Base-by-base conservation (phyloP, 352 stramenopile genomes). In the Pythium pectinolyticum region DNA sequence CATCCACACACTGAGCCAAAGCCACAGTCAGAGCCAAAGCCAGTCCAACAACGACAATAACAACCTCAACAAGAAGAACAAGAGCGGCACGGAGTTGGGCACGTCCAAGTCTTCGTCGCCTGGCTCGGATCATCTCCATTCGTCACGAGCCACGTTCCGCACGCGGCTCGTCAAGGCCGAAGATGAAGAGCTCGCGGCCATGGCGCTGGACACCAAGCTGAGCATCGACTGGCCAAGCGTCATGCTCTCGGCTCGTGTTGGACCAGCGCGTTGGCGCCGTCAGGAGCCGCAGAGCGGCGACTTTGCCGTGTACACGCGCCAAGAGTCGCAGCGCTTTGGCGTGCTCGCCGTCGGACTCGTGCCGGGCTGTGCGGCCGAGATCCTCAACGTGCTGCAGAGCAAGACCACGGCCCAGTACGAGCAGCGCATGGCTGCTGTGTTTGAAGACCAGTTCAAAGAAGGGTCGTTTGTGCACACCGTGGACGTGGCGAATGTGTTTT, bases 271-370 rank as follows among this genome's bases (percentile, higher is more conserved):
- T 0, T 67, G 60, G 60, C 40, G 28, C 2, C 52, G 52, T 19
- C 19, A 53, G 4, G 22, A 54, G 15, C 32, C 2, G 25, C 48
- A 7, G 12, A 7, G 40, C 27, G 31, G 20, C 27, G 47, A 60
- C 37, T 63, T 63, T 24, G 40, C 55, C 19, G 32, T 69, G 6
- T 69, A 60, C 61, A 69, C 61, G 20, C 45, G 61, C 19, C 61
- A 69, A 14, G 46, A 69, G 31, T 17, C 46, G 1, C 27, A 49
- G 19, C 39, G 48, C 12, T 63, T 55, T 19, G 53, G 34, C 22
- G 61, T 69, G 20, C 32, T 69, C 5, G 53, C 54, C 1, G 48
- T 69, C 8, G 61, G 61, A 1, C 2, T 56, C 31, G 61, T 69
- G 6, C 61, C 61, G 7, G 61, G 54, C 20, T 63, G 61, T 34